phyloP scores from a whole-genome alignment of 345 rosid species.

The Gossypium bickii region DNA sequence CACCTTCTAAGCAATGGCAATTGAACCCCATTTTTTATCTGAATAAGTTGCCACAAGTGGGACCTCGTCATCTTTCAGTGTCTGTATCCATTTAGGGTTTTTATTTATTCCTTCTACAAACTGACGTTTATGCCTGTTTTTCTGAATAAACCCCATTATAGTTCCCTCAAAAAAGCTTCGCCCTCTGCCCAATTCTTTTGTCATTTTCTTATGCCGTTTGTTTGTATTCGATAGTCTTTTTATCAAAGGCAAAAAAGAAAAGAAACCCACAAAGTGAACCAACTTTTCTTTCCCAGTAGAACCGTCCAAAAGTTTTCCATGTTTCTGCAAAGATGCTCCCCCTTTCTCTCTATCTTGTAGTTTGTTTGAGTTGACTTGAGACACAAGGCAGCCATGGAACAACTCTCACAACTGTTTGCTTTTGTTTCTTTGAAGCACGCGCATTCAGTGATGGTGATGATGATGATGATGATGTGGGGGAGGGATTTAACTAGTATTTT shows the following conservation, averaged over 20 bases:
- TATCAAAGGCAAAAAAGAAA: neutral
- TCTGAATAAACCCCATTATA: neutral
- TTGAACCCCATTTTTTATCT: too few species aligned
- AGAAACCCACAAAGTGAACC: constrained; percentile 12
- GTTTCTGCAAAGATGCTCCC: constrained; percentile 8
- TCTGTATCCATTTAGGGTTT: constrained; percentile 25
- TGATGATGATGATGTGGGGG: constrained; percentile 21
- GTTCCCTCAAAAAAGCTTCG: neutral
- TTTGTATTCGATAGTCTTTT: neutral
- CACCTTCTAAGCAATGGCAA: neutral
- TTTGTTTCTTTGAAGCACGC: constrained; percentile 35
- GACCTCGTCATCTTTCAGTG: constrained; percentile 34
- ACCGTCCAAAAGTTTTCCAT: constrained; percentile 9
- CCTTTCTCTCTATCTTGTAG: neutral
- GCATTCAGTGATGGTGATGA: constrained; percentile 18
- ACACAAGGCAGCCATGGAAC: neutral
- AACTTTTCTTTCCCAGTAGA: constrained; percentile 16
- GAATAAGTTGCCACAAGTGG: constrained; percentile 12
- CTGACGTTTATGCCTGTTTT: constrained; percentile 18
- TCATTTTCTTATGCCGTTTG: constrained; percentile 6
- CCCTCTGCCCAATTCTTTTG: constrained; percentile 1
- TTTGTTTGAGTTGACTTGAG: constrained; percentile 20
- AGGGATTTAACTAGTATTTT: neutral
- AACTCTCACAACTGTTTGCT: neutral
- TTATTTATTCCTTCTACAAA: constrained; percentile 25